Conservation (phyloP, 2,329 filamentous ascomycete species). For the Paecilomyces fulvus region DNA sequence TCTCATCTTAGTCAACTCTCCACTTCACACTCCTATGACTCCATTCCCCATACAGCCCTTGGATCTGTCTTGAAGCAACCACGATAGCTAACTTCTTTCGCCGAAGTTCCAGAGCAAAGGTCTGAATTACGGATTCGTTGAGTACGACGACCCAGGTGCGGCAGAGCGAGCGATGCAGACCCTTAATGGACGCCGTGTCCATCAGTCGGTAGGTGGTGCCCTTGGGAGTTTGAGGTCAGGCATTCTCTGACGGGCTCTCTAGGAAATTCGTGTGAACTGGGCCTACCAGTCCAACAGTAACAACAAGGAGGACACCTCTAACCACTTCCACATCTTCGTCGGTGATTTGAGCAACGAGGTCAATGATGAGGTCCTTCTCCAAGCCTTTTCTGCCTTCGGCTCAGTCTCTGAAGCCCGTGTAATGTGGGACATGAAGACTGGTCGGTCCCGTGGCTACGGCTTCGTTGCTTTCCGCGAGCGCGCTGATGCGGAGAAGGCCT, state of each 20-base stretch:
- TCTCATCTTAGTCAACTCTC: neutral
- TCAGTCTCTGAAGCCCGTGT: constrained; percentile 94
- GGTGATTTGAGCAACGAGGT: constrained; percentile 97
- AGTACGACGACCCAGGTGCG: constrained; percentile 95
- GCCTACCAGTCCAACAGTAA: constrained; percentile 93
- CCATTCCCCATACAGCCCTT: constrained; percentile 5
- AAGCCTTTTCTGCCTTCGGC: constrained; percentile 94
- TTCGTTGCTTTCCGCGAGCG: constrained; percentile 97
- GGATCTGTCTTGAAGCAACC: constrained; percentile 2
- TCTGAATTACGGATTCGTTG: constrained; percentile 97
- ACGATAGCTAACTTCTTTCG: neutral
- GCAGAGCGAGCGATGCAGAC: constrained; percentile 97
- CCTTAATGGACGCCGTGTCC: constrained; percentile 87
- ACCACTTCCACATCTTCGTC: constrained; percentile 98
- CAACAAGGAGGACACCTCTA: constrained; percentile 94
- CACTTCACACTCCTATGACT: constrained; percentile 3
- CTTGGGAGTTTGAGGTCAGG: neutral
- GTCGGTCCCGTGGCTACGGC: constrained; percentile 90
- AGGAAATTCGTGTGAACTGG: constrained; percentile 99
- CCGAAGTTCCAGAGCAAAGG: constrained; percentile 67
- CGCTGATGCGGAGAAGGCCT: constrained; percentile 84
- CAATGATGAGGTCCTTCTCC: constrained; percentile 87
- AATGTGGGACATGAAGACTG: constrained; percentile 99
- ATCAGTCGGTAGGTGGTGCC: constrained; percentile 68
- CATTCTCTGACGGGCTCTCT: constrained; percentile 12